These are phyloP conservation scores for Endogone sp. DNA, from an alignment of 192 early-diverging fungal genomes.

Conservation along the genomic window DNA sequence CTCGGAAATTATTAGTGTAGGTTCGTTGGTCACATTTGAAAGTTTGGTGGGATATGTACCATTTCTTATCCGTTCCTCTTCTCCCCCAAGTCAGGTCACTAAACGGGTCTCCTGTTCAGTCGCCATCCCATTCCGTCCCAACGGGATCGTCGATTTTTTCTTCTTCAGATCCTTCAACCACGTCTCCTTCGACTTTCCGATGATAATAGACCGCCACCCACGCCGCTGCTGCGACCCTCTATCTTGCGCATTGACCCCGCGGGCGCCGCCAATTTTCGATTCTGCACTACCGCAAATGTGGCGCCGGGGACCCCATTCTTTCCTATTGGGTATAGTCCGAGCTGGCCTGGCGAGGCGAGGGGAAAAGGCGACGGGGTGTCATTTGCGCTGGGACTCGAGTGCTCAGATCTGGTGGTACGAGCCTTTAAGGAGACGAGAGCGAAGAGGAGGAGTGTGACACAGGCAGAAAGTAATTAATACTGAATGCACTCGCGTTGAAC, in stretches of 20 bases:
- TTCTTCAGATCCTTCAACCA: background rate
- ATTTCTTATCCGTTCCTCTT: too few species aligned
- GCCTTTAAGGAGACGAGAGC: slow-evolving; percentile 2
- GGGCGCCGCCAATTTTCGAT: slow-evolving; percentile 10
- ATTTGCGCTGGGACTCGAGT: slow-evolving; percentile 12
- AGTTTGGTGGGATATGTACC: too few species aligned
- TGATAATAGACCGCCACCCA: slow-evolving; percentile 6
- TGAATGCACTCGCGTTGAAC: slow-evolving; percentile 3
- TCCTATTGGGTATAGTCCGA: slow-evolving; percentile 7
- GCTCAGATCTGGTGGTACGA: slow-evolving; percentile 11
- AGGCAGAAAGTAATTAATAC: slow-evolving; percentile 2
- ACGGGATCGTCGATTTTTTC: slow-evolving; percentile 1
- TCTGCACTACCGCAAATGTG: slow-evolving; percentile 8
- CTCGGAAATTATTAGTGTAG: background rate
- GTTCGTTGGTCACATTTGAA: background rate
- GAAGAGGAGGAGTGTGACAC: background rate
- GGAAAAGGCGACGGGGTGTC: background rate
- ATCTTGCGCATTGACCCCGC: slow-evolving; percentile 1
- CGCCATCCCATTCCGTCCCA: background rate
- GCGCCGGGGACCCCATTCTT: slow-evolving; percentile 12
- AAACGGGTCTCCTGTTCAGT: slow-evolving; percentile 2
- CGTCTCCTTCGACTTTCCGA: background rate
- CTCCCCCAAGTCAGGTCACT: slow-evolving; percentile 9
- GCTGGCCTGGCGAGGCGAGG: background rate
- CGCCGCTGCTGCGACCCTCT: slow-evolving; percentile 2